phyloP scores from a whole-genome alignment of 257 asterid species.

The Vinca minor region DNA sequence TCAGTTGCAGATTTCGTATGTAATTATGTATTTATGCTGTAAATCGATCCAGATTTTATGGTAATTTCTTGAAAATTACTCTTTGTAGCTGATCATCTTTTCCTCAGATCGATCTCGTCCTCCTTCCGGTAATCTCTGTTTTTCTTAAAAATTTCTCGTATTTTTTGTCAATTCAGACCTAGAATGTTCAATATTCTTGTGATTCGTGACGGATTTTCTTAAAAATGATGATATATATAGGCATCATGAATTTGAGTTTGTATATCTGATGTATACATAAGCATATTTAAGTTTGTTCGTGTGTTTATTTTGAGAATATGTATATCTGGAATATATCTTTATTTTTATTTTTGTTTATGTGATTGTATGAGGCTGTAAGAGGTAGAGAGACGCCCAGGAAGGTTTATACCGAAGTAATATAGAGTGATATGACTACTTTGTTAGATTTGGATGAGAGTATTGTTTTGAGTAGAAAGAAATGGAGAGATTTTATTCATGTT shows the following conservation, averaged over 20 bases:
- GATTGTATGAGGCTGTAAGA: too few relatives aligned
- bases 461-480: too few relatives aligned
- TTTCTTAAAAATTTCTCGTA: neutral
- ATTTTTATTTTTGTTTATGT: neutral
- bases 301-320: neutral
- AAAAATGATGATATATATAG: neutral
- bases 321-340: neutral
- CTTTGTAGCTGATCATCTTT: conserved; percentile 10
- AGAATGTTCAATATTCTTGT: neutral
- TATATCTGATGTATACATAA: neutral
- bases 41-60: neutral
- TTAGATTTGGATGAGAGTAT: too few relatives aligned
- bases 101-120: conserved; percentile 11
- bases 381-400: too few relatives aligned
- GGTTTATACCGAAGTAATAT: too few relatives aligned
- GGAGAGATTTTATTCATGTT: too few relatives aligned
- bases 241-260: neutral
- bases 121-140: neutral
- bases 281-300: neutral
- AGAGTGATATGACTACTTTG: too few relatives aligned
- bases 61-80: neutral
- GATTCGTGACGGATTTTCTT: neutral
- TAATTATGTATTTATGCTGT: neutral
- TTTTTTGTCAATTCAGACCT: neutral
- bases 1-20: conserved; percentile 1